These are phyloP conservation scores for Rhizophagus clarus DNA, from an alignment of 192 early-diverging fungal species.

Conservation along the genomic window DNA sequence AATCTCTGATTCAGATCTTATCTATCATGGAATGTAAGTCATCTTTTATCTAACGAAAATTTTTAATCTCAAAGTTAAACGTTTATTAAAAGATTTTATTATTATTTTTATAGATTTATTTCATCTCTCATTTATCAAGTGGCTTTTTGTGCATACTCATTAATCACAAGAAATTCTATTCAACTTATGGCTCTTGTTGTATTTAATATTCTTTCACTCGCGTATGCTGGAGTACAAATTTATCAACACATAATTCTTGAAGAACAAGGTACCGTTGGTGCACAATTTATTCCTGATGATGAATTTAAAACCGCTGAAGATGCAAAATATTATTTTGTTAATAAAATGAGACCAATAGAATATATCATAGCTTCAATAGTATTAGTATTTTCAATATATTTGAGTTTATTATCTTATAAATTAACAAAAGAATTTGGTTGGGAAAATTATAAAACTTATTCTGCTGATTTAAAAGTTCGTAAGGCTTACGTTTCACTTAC, in stretches of 20 bases:
- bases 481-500: slow-evolving; percentile 39
- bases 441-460: slow-evolving; percentile 51
- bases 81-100: too few species aligned
- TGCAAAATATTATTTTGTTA: slow-evolving; percentile 31
- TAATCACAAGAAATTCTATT: slow-evolving; percentile 68
- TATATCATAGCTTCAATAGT: slow-evolving; percentile 48
- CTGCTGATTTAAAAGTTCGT: slow-evolving; percentile 44
- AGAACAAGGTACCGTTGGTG: background rate
- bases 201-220: slow-evolving; percentile 66
- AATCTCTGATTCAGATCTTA: background rate
- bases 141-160: background rate
- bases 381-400: slow-evolving; percentile 36
- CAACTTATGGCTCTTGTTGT: slow-evolving; percentile 75
- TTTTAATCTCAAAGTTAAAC: too few species aligned
- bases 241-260: slow-evolving; percentile 37
- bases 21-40: background rate
- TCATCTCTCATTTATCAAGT: slow-evolving; percentile 14
- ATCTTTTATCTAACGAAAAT: too few species aligned
- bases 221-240: slow-evolving; percentile 74
- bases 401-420: slow-evolving; percentile 37
- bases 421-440: slow-evolving; percentile 49
- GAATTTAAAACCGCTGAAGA: background rate
- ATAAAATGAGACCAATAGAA: slow-evolving; percentile 45
- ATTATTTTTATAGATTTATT: slow-evolving; percentile 13
- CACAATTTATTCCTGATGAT: background rate